Base-by-base conservation (phyloP, 83 land plant species). In the Isoetes engelmannii region DNA sequence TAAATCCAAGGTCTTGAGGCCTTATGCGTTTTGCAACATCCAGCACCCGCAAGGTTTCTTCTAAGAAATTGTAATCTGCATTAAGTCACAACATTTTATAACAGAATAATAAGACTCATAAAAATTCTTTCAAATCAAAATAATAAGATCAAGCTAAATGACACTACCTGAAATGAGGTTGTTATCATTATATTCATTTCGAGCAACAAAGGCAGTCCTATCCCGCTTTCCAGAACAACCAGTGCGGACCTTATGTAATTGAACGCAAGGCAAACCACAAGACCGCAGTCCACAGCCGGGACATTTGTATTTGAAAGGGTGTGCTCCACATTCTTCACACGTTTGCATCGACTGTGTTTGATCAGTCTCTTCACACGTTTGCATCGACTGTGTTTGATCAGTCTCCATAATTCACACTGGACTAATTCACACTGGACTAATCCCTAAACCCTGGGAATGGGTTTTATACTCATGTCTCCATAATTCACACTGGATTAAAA, bases 61-160 rank as follows among this genome's bases (percentile, higher is more conserved):
- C 98, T 49, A 92, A 71, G 58, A 92, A 66, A 75, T 84, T 80
- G 66, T 87, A 92, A 75, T 92, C 98, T 89, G 66, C 45, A 61
- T 20, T n/a, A 7, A 17, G 61, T 6, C 6, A 19, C 21, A 19
- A 58, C 46, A 41, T 7, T 5, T 28, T 6, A 18, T 13, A 21
- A 6, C 65, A 45, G 46, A 45, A 0, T 68, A 69, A n/a, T 10
- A 46, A 72, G 61, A 71, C 19, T 28, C 37, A 28, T 28, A 28
- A 0, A 28, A 28, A 28, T 28, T 28, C 37, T 28, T 28, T 28
- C 37, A 28, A 28, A 28, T 2, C 37, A 28, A 28, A 28, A 28
- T 2, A 28, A 28, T 28, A 28, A 28, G 37, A 28, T 28, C 37
- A 28, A 28, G 37, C 37, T 28, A 28, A 28, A 28, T 28, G 37